Base-by-base conservation (phyloP, 148 eudicot species). In the Nepenthes gracilis region DNA sequence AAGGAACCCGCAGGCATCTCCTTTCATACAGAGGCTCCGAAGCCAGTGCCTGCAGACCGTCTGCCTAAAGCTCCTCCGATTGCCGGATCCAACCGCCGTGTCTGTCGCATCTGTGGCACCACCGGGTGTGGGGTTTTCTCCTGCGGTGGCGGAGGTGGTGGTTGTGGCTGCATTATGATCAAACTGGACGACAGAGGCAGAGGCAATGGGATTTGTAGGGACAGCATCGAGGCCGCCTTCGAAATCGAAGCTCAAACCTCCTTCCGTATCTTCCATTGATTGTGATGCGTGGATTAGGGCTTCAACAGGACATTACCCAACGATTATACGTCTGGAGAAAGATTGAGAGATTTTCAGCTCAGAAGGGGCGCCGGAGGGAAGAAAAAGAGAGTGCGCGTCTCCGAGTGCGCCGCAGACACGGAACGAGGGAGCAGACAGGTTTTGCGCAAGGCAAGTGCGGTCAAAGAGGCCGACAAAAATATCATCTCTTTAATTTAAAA, bases 41-140 rank as follows among this genome's bases (percentile, higher is more conserved):
- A 93, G 85, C 98, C 96, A 93, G 72, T 93, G 98, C 55, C 98
- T 77, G 72, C 98, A 93, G 8, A 93, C 98, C 23, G 98, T 93
- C 82, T 88, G 96, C 36, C 98, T 75, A 77, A 77, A 93, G 64
- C 98, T 93, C 54, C 96, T 76, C 50, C 94, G 67, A 4, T 74
- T 70, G 2, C 82, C 82, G 11, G 43, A 59, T 47, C 70, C 71
- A 2, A 34, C 2, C 5, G 34, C 37, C 6, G 54, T 60, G 14
- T 63, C 67, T 1, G 59, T 53, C 2, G 66, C 68, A 49, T 75
- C 78, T 13, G 67, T 50, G 33, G n/a, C 67, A 50, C 37, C 53
- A 7, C 62, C 65, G 7, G 57, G 62, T 4, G 67, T 23, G 23
- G 66, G 57, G 34, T 53, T 73, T 12, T 66, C 56, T 32, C 47